Evolutionary conservation across 306 rosid species (phyloP), one percentile per base, ranked within the genome.

Genomic region (Vigna trinervia): DNA sequence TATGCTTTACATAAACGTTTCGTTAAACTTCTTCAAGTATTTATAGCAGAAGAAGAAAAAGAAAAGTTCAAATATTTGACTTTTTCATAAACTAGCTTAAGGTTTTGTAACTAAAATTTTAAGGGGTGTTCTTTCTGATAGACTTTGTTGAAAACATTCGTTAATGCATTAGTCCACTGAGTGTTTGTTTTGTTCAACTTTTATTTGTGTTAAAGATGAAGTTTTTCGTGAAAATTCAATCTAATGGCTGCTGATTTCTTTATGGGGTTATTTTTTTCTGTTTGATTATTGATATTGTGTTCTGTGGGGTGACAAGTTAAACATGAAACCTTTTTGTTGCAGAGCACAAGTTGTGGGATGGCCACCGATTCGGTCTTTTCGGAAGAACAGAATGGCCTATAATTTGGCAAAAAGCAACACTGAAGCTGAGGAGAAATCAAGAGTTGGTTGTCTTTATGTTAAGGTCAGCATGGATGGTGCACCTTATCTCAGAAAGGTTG

Each of bases 391-490:
- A 2, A 66, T 66, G 71, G 36, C 71, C 3, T 66, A 19, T 41
- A 66, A 66, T 20, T 5, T 66, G 71, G 71, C 53, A 43, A 66
- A 66, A 66, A 11, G 5, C 19, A 20, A 66, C 8, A 66, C 23
- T n/a, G 71, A 66, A 66, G 36, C 11, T 41, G 53, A 41, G 19
- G 71, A 65, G 17, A 65, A 65, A 65, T 41, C 71, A 65, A 51
- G 52, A 65, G 71, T 20, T 19, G 71, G 71, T 11, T 66, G 71
- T 66, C 71, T 66, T 20, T 66, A 66, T 43, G 71, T 66, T 5
- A 66, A 66, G 53, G 71, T 66, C 6, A 43, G 71, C 71, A 66
- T 66, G 71, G 71, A 66, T 66, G 71, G 71, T 20, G 71, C 71
- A 5, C 71, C 71, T 11, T 66, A 66, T 43, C 71, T 66, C 71